Percentiles rank a stretch among this genome's conserved stretches.
Conservation (phyloP, 2,329 filamentous ascomycete genomes). For the Metarhizium robertsii region DNA sequence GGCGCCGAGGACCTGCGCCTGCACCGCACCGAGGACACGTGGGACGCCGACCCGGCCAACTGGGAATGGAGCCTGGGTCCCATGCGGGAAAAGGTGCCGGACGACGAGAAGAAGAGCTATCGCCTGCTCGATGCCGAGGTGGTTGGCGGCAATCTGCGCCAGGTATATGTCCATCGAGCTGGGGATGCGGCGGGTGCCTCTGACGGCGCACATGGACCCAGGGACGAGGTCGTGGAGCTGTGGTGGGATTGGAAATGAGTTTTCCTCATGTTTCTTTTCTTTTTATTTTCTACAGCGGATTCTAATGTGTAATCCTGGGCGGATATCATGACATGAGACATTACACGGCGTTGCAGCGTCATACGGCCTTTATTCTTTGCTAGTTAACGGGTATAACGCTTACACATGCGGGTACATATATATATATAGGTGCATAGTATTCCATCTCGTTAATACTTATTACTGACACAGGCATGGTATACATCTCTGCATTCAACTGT, state of each 20-base stretch:
- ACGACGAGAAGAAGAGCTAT: conserved; percentile 41
- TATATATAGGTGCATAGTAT: no score
- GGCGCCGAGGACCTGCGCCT: conserved; percentile 31
- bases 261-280: background rate
- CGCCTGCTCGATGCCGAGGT: conserved; percentile 34
- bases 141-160: conserved; percentile 36
- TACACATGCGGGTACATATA: no score
- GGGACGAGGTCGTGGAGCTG: conserved; percentile 39
- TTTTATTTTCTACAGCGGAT: background rate
- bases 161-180: conserved; percentile 43
- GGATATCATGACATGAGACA: background rate
- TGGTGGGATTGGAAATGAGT: conserved; percentile 28
- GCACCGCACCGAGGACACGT: conserved; percentile 43
- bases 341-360: background rate
- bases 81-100: conserved; percentile 27
- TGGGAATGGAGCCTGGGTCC: conserved; percentile 47
- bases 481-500: no score
- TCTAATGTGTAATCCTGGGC: no score
- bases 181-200: conserved; percentile 15
- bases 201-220: conserved; percentile 21
- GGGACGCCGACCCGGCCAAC: conserved; percentile 32
- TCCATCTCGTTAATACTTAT: no score
- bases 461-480: no score
- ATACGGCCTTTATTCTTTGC: no score
- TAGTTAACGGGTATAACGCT: no score